These are phyloP conservation scores for Pythium grandisporangium DNA, from an alignment of 352 stramenopile species.

Conservation along the genomic window DNA sequence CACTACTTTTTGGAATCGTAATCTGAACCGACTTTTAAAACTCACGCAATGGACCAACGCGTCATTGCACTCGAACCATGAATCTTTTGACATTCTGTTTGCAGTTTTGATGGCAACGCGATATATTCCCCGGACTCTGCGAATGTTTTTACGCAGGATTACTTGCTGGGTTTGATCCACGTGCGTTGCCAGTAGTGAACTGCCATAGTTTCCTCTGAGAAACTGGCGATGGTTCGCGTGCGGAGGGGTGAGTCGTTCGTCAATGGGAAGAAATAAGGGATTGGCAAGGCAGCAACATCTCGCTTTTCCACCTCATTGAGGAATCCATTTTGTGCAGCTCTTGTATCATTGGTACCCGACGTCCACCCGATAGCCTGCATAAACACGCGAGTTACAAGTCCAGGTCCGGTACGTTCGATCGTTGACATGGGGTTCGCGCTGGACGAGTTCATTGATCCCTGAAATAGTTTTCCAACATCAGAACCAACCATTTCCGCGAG, in stretches of 20 bases:
- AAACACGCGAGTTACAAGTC: conserved; percentile 40
- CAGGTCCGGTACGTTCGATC: conserved; percentile 39
- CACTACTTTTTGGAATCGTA: too few species aligned
- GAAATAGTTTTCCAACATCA: conserved; percentile 1
- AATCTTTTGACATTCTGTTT: too few species aligned
- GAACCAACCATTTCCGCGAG: conserved; percentile 10
- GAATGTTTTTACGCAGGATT: too few species aligned
- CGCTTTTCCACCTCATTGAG: conserved; percentile 9
- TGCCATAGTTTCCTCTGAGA: conserved; percentile 10
- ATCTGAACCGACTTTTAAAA: too few species aligned
- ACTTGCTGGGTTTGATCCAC: too few species aligned
- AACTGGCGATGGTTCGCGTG: background rate
- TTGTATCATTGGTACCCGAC: background rate
- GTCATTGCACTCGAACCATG: too few species aligned
- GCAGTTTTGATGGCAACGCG: too few species aligned
- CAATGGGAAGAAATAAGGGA: conserved; percentile 28
- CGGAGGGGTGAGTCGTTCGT: conserved; percentile 12
- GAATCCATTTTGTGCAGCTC: conserved; percentile 9
- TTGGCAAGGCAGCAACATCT: conserved; percentile 19
- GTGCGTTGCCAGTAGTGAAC: conserved; percentile 40
- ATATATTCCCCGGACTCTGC: too few species aligned
- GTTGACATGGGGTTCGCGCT: conserved; percentile 18
- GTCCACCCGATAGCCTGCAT: conserved; percentile 32
- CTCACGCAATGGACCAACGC: too few species aligned
- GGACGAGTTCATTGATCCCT: background rate